Base-by-base conservation (phyloP, 2,329 filamentous ascomycete species). In the Thielaviopsis musarum region DNA sequence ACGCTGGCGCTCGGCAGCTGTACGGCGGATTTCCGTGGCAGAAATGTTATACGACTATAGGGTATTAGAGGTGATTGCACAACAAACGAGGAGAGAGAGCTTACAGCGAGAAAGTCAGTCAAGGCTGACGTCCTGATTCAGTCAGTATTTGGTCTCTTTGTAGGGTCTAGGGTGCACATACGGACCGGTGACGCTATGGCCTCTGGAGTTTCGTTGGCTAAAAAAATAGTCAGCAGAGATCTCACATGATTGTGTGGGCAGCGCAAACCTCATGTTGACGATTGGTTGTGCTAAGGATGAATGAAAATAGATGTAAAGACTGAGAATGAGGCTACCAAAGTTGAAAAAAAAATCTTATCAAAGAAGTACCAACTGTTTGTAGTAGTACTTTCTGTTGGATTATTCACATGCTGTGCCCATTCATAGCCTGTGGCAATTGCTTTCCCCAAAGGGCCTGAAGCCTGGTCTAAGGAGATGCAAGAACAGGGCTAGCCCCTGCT, bases 31-130 rank as follows among this genome's bases (percentile, higher is more conserved):
- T 61, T 79, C 75, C 28, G 73, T 69, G 1, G 80, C 78, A 22
- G 81, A 87, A 64, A 89, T 89, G 65, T 88, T 88, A 69, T 87
- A 83, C 2, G 84, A 81, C 79, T 85, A 41, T 19, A 17, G 24
- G 30, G 55, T 49, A 41, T 34, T 49, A 51, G 59, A 17, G 28
- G 34, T 10, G 38, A 5, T 34, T 1, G 49, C 38, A 52, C 10
- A 51, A 7, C 4, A 52, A 30, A 15, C 17, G 3, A 9, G 19
- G 4, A 9, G 21, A 9, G 21, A 26, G 19, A 30, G 65, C 73
- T 64, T 64, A 76, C 74, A 24, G 77, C 76, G 52, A 80, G 68
- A 62, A 77, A 80, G 63, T 79, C 75, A 2, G 76, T 80, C 66
- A 80, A 66, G 15, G 77, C 77, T 21, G 77, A 80, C 67, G 77